These are phyloP conservation scores for Hyparrhenia diplandra DNA, from an alignment of 176 grass and related monocot species.

Conservation along the genomic window DNA sequence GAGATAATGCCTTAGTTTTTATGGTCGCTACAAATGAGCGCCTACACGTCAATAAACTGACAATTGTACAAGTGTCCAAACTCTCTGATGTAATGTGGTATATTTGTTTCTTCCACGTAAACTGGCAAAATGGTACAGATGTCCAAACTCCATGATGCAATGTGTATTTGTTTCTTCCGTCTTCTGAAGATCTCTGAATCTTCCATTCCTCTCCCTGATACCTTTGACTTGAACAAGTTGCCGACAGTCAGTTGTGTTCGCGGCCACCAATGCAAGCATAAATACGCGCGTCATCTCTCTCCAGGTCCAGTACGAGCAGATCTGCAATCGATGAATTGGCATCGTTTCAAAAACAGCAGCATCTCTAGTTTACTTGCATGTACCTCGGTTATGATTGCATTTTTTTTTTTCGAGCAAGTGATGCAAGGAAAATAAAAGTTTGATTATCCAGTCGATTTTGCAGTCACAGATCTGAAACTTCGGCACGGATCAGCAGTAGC, in stretches of 20 bases:
- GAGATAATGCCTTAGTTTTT: too few relatives aligned
- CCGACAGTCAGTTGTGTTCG: neutral
- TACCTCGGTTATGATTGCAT: neutral
- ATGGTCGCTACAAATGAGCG: too few relatives aligned
- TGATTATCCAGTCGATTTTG: conserved; percentile 15
- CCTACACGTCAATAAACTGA: neutral
- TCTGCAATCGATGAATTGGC: neutral
- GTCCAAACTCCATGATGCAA: neutral
- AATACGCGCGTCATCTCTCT: neutral
- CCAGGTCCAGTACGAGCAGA: conserved; percentile 19
- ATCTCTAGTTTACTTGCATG: conserved; percentile 20
- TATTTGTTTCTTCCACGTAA: neutral
- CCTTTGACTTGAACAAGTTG: conserved; percentile 26
- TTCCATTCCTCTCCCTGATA: neutral
- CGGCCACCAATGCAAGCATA: neutral
- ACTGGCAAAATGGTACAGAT: neutral
- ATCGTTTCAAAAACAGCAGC: neutral
- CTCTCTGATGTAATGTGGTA: neutral
- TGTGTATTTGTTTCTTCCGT: neutral
- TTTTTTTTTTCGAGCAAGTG: neutral
- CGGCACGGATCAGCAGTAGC: too few relatives aligned
- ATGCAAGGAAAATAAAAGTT: neutral
- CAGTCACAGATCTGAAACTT: conserved; percentile 9
- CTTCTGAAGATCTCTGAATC: neutral
- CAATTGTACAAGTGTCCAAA: neutral